These are phyloP conservation scores for Ciborinia camelliae DNA, from an alignment of 2,329 filamentous ascomycete species.

Conservation along the genomic window DNA sequence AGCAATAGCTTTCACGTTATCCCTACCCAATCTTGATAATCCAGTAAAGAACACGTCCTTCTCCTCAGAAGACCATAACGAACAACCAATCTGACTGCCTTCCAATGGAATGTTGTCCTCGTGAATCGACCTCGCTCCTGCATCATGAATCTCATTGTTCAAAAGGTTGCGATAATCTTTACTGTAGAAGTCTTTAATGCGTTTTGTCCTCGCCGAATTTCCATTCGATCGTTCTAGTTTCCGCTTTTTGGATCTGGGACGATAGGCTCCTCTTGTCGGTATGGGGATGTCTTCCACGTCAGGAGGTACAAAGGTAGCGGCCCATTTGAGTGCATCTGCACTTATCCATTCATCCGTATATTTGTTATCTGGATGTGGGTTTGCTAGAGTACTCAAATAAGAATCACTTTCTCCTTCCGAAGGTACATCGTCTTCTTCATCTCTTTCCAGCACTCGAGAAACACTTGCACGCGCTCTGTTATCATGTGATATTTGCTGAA, in stretches of 20 bases:
- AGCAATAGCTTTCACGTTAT: conserved; percentile 61
- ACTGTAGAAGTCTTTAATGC: conserved; percentile 44
- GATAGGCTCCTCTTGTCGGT: conserved; percentile 21
- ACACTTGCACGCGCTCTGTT: not conserved
- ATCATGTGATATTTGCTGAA: conserved; percentile 22
- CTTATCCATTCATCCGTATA: conserved; percentile 22
- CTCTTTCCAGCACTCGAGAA: not conserved
- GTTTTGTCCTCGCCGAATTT: conserved; percentile 30
- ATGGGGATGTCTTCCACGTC: conserved; percentile 29
- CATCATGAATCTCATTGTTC: conserved; percentile 58
- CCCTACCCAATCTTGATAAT: conserved; percentile 60
- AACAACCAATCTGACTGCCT: conserved; percentile 62
- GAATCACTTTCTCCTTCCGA: conserved; percentile 11
- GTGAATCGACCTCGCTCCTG: conserved; percentile 37
- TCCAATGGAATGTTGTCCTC: conserved; percentile 36
- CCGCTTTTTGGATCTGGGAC: conserved; percentile 25
- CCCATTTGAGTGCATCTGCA: conserved; percentile 30
- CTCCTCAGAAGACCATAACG: conserved; percentile 67
- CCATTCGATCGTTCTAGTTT: conserved; percentile 20
- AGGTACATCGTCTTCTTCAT: not conserved
- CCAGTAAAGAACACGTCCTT: conserved; percentile 68
- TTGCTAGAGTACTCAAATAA: not conserved
- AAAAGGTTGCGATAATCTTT: conserved; percentile 49
- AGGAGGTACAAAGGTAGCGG: conserved; percentile 31
- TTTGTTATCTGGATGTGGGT: conserved; percentile 4